Base-by-base conservation (phyloP, 202 grass and related monocot genomes). In the Setaria viridis region DNA sequence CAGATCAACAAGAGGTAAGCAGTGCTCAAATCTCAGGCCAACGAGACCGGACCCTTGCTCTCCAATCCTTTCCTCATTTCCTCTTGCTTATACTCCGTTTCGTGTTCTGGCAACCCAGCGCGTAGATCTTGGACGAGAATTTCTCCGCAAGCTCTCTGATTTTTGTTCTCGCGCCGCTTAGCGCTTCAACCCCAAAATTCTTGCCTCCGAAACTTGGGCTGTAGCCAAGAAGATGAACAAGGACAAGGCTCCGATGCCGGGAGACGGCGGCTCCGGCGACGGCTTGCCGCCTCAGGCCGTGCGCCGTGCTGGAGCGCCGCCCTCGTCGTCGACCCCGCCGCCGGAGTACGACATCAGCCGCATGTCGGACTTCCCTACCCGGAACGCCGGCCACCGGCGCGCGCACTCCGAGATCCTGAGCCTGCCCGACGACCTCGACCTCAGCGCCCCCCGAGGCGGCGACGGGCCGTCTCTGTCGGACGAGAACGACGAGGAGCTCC, bases 401-500 rank as follows among this genome's bases (percentile, higher is more conserved):
- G 97, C 94, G 55, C 94, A 97, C 82, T 99, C 97, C 71, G 94
- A 99, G 87, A 93, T 99, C 89, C 86, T 98, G 41, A 80, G 89
- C 74, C 87, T 99, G 50, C 92, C 97, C 54, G 90, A 96, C 39
- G 92, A 99, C 84, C 84, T 96, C 46, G 87, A 93, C 82, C 80
- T 96, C 60, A 85, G 86, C 63, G 80, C 91, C 1, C 43, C 87
- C n/a, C 85, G 87, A 16, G 82, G 51, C 33, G 87, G 85, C 15
- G 93, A 95, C 11, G 93, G 93, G 11, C 88, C 93, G 8, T 92
- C 90, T 42, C 88, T 94, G 29, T 97, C 94, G 37, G 92, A 99
- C 70, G 97, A 99, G 81, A 94, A 94, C 53, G 93, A 96, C 25
- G 97, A 97, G 47, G 97, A 97, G 41, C 87, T 97, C 35, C 88